Evolutionary conservation across 352 stramenopile species (phyloP), one percentile per base, ranked within the genome.

Genomic region (Pythium sukuiense): DNA sequence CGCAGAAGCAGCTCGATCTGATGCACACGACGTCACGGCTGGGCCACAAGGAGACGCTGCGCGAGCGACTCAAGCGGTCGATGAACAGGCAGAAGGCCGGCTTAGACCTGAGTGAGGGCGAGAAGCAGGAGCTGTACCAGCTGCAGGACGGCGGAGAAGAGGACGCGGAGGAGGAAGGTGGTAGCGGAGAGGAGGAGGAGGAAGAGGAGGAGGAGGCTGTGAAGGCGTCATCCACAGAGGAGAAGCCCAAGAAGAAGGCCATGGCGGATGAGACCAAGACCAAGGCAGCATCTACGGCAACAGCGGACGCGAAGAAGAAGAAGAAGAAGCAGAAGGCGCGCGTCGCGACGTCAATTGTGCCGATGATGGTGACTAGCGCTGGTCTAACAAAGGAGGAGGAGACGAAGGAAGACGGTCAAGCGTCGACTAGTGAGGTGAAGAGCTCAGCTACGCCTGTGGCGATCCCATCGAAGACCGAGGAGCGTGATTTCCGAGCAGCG

Each of bases 11-110:
- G 59, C 71, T 93, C 57, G 79, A 82, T 45, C 73, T 93, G 49
- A 80, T 93, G 72, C 79, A 89, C 76, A 86, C 84, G 62, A 92
- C 83, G 27, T 88, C 87, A 14, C 76, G 82, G 50, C 75, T 95
- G 39, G 87, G 87, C 3, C 85, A 95, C 76, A 92, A 90, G 55
- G 83, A 93, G 73, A 95, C 85, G 53, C 69, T 93, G 60, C 76
- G 81, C 13, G 84, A 93, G 48, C 83, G 85, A 0, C 71, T 93
- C 26, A 90, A 92, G 71, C 83, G 84, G 37, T 89, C 85, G 9
- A 72, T 95, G 60, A 92, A 91, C 65, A 67, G 79, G 9, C 75
- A 93, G 48, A 92, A 93, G 59, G 84, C 84, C 20, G 87, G 87
- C 3, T 69, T 95, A 39, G 62, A 76, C 24, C 75, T 95, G 18